Evolutionary conservation across 768 basidiomycete genomes (phyloP), one percentile per base, ranked within the genome.

Genomic region (Boletus huronensis): DNA sequence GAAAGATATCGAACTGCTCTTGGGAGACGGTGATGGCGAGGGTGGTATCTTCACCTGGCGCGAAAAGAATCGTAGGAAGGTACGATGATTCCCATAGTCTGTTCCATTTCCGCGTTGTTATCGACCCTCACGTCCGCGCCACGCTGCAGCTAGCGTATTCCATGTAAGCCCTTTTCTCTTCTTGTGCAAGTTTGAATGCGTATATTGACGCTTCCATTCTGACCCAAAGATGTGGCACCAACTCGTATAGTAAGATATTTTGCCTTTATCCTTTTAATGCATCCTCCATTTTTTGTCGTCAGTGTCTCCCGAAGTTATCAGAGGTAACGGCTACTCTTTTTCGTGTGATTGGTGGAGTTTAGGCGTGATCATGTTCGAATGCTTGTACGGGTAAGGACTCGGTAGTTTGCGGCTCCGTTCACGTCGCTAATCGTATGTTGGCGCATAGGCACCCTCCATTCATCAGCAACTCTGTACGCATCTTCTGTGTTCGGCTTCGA

Each of bases 331-430:
- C 25, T 98, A 98, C 72, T 84, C 88, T 36, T 95, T 90, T 73
- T 90, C 88, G 34, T 96, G 93, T 68, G 96, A 98, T 68, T 98
- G 94, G 94, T 99, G 96, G 96, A 93, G 90, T 73, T 81, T 98
- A 43, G 95, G 94, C 13, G 89, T 97, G 51, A 98, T 99, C 69
- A 90, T 93, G 85, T 98, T 88, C 65, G 94, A 98, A 71, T 93
- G 91, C 69, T 77, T 97, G 70, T 95, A 93, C 64, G 91, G 90
- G 88, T 91, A 69, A 59, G 84, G 77, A 47, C 55, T 67, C 60
- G 51, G 63, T 61, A 19, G 49, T 59, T 69, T 51, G 57, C 54
- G 65, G 61, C 38, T 65, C 67, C 64, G 63, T 59, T 50, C 52
- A 52, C 53, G 50, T 58, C 57, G 59, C 56, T 65, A 66, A 70